These are phyloP conservation scores for Chenopodium suecicum DNA, from an alignment of 148 eudicot genomes.

Conservation along the genomic window DNA sequence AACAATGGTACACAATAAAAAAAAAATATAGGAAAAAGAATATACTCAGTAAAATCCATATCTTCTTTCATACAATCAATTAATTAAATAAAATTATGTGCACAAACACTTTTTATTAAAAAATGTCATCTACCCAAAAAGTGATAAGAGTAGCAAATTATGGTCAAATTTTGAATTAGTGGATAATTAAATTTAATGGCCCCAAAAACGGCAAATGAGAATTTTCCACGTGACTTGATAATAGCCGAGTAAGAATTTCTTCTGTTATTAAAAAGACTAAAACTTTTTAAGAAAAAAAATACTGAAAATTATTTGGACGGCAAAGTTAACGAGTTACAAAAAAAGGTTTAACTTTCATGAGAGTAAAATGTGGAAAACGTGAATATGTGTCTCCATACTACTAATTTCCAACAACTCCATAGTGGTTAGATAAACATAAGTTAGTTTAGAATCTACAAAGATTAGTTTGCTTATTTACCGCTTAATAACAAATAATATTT, in stretches of 20 bases:
- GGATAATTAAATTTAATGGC: neutral
- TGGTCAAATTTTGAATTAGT: neutral
- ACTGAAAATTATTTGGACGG: neutral
- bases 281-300: no score
- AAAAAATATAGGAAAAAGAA: no score
- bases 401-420: neutral
- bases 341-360: neutral
- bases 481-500: neutral
- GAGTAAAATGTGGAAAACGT: constrained; percentile 1
- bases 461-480: no score
- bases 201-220: neutral
- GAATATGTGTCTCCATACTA: neutral
- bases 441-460: no score
- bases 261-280: no score
- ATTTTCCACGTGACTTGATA: neutral
- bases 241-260: neutral
- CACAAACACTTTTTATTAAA: neutral
- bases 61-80: neutral
- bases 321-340: neutral
- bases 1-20: neutral
- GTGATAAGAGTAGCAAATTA: neutral
- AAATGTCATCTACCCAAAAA: neutral
- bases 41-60: neutral
- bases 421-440: neutral
- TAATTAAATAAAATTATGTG: neutral